phyloP scores from a whole-genome alignment of 2,329 filamentous ascomycete genomes.

The Bipolaris cookei region DNA sequence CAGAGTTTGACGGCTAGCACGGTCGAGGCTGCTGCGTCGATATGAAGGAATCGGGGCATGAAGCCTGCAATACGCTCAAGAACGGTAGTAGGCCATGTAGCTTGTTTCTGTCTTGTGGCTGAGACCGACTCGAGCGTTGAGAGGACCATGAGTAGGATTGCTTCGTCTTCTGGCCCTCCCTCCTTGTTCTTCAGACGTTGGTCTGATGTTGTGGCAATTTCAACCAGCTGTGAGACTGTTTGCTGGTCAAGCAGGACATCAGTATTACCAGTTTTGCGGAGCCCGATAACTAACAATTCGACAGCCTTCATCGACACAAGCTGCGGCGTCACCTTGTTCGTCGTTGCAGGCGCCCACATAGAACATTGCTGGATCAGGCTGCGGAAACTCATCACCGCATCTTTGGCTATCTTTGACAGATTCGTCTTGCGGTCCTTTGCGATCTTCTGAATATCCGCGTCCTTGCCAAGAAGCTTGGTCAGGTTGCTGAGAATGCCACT shows the following conservation, averaged over 20 bases:
- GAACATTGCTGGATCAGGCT: constrained; percentile 58
- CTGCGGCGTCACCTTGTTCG: constrained; percentile 64
- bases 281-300: constrained; percentile 62
- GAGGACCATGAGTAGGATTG: constrained; percentile 51
- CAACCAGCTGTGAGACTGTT: constrained; percentile 50
- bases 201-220: constrained; percentile 45
- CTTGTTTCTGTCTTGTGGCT: constrained; percentile 51
- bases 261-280: constrained; percentile 57
- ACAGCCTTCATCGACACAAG: constrained; percentile 68
- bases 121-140: constrained; percentile 61
- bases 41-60: constrained; percentile 39
- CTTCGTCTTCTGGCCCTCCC: constrained; percentile 26
- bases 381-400: constrained; percentile 63
- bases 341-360: constrained; percentile 65
- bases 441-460: constrained; percentile 64
- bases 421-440: constrained; percentile 70
- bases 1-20: constrained; percentile 70
- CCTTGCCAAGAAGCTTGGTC: constrained; percentile 58
- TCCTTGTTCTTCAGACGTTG: constrained; percentile 26
- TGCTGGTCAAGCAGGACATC: constrained; percentile 55
- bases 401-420: constrained; percentile 69
- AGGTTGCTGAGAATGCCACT: constrained; percentile 65
- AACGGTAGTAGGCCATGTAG: constrained; percentile 52
- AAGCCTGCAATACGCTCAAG: constrained; percentile 61
- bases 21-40: constrained; percentile 23